Percentiles rank a stretch among this genome's conserved stretches.
These are phyloP conservation scores for Talaromyces atroroseus DNA, from an alignment of 2,329 filamentous ascomycete species.

Conservation along the genomic window DNA sequence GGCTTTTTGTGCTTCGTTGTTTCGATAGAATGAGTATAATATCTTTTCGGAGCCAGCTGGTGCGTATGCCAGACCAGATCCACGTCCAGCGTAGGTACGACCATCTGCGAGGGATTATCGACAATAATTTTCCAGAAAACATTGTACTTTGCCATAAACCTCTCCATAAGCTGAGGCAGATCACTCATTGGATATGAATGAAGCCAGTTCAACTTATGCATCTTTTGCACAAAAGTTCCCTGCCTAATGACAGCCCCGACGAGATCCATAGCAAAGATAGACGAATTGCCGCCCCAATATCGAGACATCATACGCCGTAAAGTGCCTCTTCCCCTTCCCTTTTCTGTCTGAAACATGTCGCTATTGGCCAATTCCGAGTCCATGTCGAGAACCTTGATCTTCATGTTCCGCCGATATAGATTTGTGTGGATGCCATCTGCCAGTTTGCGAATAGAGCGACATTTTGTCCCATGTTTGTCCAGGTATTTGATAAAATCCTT, in stretches of 20 bases:
- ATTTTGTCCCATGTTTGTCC: not conserved
- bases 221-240: constrained; percentile 49
- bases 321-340: constrained; percentile 38
- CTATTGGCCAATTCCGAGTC: constrained; percentile 40
- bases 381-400: constrained; percentile 18
- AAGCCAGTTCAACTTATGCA: constrained; percentile 72
- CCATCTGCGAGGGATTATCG: constrained; percentile 27
- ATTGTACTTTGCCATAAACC: constrained; percentile 53
- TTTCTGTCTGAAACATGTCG: constrained; percentile 32
- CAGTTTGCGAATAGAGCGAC: constrained; percentile 2
- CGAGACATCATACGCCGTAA: constrained; percentile 37
- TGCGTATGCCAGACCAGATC: constrained; percentile 34
- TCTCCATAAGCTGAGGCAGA: constrained; percentile 50
- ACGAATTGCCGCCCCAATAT: constrained; percentile 38
- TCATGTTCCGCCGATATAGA: not conserved
- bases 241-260: constrained; percentile 39
- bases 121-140: constrained; percentile 42
- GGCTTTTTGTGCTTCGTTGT: not conserved
- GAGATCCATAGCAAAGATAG: constrained; percentile 33
- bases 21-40: constrained; percentile 1
- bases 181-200: constrained; percentile 59
- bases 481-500: not conserved
- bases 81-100: constrained; percentile 31
- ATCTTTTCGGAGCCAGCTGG: constrained; percentile 19
- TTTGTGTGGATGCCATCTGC: constrained; percentile 1